Evolutionary conservation across 1,284 basidiomycete species (phyloP).

Genomic region (Gomphus sp.): DNA sequence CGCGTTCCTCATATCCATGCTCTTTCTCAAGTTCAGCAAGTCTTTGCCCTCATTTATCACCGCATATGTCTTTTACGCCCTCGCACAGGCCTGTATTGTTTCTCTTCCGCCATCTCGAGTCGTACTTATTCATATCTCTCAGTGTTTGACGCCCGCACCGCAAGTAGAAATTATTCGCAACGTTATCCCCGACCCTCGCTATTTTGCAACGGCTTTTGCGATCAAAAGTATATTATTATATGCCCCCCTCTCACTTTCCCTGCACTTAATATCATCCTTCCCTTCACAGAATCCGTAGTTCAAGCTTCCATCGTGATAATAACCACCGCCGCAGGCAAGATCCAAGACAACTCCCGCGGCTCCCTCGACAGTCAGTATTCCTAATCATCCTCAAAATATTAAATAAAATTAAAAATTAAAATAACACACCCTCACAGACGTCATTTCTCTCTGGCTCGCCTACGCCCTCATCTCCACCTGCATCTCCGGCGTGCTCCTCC

Average conservation of each 20-base stretch:
- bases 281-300: constrained; percentile 25
- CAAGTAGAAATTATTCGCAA: constrained; percentile 37
- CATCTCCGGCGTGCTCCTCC: constrained; percentile 28
- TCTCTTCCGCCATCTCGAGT: background rate
- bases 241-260: background rate
- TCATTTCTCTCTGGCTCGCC: constrained; percentile 33
- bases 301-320: constrained; percentile 38
- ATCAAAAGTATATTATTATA: constrained; percentile 26
- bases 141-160: constrained; percentile 33
- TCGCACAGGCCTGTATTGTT: constrained; percentile 26
- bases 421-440: constrained; percentile 11
- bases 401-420: background rate
- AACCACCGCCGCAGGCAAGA: constrained; percentile 32
- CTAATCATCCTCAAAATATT: background rate
- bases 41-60: constrained; percentile 32
- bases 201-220: constrained; percentile 35
- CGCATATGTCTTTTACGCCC: constrained; percentile 35
- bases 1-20: constrained; percentile 34
- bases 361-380: constrained; percentile 24
- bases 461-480: constrained; percentile 32
- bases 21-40: constrained; percentile 32
- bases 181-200: constrained; percentile 32
- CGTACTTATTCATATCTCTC: background rate
- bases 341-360: constrained; percentile 30
- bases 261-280: too few species aligned